A percentile compares a stretch with the other conserved stretches of the same genome.
Evolutionary conservation across 2,329 filamentous ascomycete genomes (phyloP).

Genomic region (Microcyclospora pomicola): DNA sequence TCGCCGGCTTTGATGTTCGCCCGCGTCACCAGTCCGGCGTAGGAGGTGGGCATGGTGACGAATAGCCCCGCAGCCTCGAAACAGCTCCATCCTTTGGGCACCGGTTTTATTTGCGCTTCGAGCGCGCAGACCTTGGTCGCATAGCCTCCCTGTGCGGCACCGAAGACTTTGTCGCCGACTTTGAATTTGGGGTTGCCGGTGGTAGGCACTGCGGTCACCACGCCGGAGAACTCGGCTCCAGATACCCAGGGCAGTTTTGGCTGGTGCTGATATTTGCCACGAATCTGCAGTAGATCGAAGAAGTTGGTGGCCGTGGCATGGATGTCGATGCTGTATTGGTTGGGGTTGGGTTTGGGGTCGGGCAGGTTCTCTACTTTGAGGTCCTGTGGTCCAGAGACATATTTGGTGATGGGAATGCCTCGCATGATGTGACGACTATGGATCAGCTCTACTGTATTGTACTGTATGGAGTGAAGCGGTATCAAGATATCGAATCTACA

Average conservation of each 20-base stretch:
- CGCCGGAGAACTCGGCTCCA: constrained; percentile 75
- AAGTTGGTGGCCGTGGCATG: constrained; percentile 87
- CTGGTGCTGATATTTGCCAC: constrained; percentile 90
- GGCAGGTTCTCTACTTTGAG: constrained; percentile 63
- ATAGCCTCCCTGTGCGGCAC: constrained; percentile 73
- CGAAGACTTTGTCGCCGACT: constrained; percentile 72
- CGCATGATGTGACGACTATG: constrained; percentile 42
- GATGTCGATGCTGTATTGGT: constrained; percentile 77
- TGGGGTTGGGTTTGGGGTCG: constrained; percentile 53
- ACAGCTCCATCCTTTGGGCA: constrained; percentile 72
- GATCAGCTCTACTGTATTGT: too few relatives aligned
- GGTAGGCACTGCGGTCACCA: constrained; percentile 52
- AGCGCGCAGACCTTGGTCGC: constrained; percentile 57
- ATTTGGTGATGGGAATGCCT: constrained; percentile 35
- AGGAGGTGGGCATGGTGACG: constrained; percentile 82
- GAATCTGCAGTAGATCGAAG: constrained; percentile 91
- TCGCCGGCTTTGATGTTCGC: constrained; percentile 67
- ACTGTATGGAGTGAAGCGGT: too few relatives aligned
- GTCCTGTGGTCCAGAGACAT: constrained; percentile 55
- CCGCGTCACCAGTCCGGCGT: constrained; percentile 65
- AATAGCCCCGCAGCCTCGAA: constrained; percentile 78
- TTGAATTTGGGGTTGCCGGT: constrained; percentile 46
- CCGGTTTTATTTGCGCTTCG: constrained; percentile 55
- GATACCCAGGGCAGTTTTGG: constrained; percentile 79
- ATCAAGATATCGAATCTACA: too few relatives aligned